phyloP scores from a whole-genome alignment of 1,284 basidiomycete species.

The Boletus holoroseus region DNA sequence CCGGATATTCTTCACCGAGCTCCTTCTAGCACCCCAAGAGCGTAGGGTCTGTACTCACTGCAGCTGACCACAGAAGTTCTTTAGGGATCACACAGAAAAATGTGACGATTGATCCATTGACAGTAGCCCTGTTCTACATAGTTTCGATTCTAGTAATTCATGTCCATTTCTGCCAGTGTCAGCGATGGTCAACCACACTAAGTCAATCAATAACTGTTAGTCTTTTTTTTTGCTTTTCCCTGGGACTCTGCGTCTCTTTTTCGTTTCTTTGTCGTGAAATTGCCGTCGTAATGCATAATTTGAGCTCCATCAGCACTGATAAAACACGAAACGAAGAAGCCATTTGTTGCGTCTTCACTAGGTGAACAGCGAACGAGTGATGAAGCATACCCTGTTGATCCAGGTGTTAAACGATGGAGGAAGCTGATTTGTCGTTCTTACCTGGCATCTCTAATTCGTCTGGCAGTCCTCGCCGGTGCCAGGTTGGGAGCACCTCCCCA shows the following conservation, averaged over 20 bases:
- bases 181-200: neutral
- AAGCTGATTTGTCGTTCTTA: conserved; percentile 22
- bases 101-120: conserved; percentile 32
- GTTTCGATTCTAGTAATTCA: conserved; percentile 12
- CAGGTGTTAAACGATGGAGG: neutral
- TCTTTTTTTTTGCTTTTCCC: conserved; percentile 10
- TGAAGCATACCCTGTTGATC: conserved; percentile 49
- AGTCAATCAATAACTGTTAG: neutral
- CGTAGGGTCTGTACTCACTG: conserved; percentile 34
- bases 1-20: conserved; percentile 20
- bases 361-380: conserved; percentile 81
- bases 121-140: conserved; percentile 26
- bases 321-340: conserved; percentile 92
- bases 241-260: neutral
- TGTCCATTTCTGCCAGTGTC: conserved; percentile 10
- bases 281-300: neutral
- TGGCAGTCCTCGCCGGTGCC: conserved; percentile 71
- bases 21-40: conserved; percentile 25
- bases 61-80: conserved; percentile 36
- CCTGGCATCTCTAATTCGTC: conserved; percentile 54
- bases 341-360: conserved; percentile 84
- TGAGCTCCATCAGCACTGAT: conserved; percentile 33
- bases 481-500: conserved; percentile 64
- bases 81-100: conserved; percentile 30
- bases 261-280: conserved; percentile 19